Base-by-base conservation (phyloP, 164 flowering plant species). In the Tetrastigma voinierianum region DNA sequence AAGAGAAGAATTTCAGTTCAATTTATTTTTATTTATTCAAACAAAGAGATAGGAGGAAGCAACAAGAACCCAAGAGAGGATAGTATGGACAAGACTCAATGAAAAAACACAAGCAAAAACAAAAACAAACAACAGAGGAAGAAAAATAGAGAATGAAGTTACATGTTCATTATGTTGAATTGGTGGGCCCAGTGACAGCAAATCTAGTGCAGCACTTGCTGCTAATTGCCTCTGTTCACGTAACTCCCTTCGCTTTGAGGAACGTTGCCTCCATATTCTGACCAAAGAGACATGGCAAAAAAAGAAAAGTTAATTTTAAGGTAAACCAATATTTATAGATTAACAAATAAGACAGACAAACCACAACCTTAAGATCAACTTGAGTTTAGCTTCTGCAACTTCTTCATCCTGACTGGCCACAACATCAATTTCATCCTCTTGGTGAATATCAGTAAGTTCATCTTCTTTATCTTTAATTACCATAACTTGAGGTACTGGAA, bases 231-330 rank as follows among this genome's bases (percentile, higher is more conserved):
- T 87, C 62, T 78, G 84, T 75, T 91, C 88, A 10, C 93, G 93
- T 43, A 82, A 52, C 53, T 79, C 81, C 74, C 72, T 91, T 57
- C 52, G 75, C 78, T 74, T 88, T 53, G 67, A 62, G 52, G 87
- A 40, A 10, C 86, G 81, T 44, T 93, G 82, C 69, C 74, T 91
- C 99, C 99, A 96, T 67, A 79, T 77, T 84, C 99, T 93, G 75
- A 72, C n/a, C 66, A 66, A 18, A 32, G 52, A 72, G 43, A 47
- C 66, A 61, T 45, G 62, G 62, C 59, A 12, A 55, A 15, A 68
- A 46, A 0, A 57, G 17, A 48, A 18, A 70, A 70, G 21, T 5
- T 51, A 10, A 20, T 17, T 13, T 9, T 43, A 40, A 51, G 56
- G 59, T 0, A 46, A 57, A 51, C 48, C 53, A 62, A 20, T 44